These are phyloP conservation scores for Thermochaetoides thermophila DNA, from an alignment of 495 filamentous ascomycete species.

Conservation along the genomic window DNA sequence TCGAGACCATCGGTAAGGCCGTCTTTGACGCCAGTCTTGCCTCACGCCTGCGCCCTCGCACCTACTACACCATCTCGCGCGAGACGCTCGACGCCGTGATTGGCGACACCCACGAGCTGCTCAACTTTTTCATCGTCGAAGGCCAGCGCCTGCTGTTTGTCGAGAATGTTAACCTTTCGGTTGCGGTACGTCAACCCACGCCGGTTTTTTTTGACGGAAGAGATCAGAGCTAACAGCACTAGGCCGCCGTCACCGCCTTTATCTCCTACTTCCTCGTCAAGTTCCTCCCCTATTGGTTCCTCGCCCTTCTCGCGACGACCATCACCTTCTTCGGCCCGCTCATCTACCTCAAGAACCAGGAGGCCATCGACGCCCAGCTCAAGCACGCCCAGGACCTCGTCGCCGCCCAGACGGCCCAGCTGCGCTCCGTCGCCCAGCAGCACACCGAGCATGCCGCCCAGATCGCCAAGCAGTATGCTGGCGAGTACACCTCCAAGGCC, in stretches of 20 bases:
- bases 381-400: slow-evolving; percentile 53
- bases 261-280: slow-evolving; percentile 88
- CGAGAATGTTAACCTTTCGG: slow-evolving; percentile 74
- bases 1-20: slow-evolving; percentile 63
- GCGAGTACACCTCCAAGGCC: slow-evolving; percentile 74
- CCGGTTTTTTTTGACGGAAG: slow-evolving; percentile 2
- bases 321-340: slow-evolving; percentile 75
- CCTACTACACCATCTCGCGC: slow-evolving; percentile 83
- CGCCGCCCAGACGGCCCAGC: slow-evolving; percentile 66
- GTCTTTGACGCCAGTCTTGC: slow-evolving; percentile 65
- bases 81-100: slow-evolving; percentile 66
- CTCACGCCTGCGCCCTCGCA: slow-evolving; percentile 72
- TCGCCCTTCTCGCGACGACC: slow-evolving; percentile 62
- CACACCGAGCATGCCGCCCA: slow-evolving; percentile 65
- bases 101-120: slow-evolving; percentile 76
- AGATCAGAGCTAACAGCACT: slow-evolving; percentile 1
- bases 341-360: slow-evolving; percentile 83
- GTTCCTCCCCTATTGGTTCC: slow-evolving; percentile 83
- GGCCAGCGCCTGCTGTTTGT: slow-evolving; percentile 88
- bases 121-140: slow-evolving; percentile 97
- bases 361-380: slow-evolving; percentile 80
- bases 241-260: slow-evolving; percentile 46
- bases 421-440: slow-evolving; percentile 65
- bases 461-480: slow-evolving; percentile 64
- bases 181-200: slow-evolving; percentile 47